phyloP scores from a whole-genome alignment of 192 early-diverging fungal genomes.

The Rhizophagus clarus region DNA sequence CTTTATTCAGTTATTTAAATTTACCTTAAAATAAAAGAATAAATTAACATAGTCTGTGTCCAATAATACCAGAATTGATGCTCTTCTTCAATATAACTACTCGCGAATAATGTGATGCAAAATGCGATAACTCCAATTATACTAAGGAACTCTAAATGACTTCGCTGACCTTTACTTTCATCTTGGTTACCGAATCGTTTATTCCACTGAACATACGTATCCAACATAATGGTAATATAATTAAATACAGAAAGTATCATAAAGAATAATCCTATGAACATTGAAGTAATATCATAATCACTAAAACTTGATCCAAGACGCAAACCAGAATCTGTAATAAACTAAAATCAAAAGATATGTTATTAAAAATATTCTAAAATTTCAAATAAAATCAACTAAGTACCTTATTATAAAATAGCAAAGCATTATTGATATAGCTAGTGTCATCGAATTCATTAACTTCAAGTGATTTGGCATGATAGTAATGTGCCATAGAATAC shows the following conservation, averaged over 20 bases:
- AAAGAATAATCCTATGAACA: constrained; percentile 40
- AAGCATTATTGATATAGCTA: background rate
- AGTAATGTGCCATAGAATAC: constrained; percentile 34
- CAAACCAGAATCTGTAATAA: background rate
- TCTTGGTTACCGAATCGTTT: constrained; percentile 25
- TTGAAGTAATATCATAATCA: constrained; percentile 27
- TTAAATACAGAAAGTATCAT: constrained; percentile 39
- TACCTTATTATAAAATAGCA: constrained; percentile 18
- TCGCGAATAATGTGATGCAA: constrained; percentile 13
- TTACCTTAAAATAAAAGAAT: constrained; percentile 47
- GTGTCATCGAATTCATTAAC: background rate
- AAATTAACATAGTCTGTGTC: constrained; percentile 60
- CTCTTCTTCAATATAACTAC: constrained; percentile 4
- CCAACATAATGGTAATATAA: background rate
- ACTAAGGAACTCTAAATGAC: constrained; percentile 33
- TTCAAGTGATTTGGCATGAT: constrained; percentile 35
- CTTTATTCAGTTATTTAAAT: background rate
- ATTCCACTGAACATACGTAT: background rate
- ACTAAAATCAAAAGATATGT: too few relatives aligned
- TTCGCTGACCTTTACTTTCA: constrained; percentile 25
- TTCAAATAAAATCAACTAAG: too few relatives aligned
- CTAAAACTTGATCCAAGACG: background rate
- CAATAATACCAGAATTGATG: constrained; percentile 34
- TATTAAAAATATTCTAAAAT: too few relatives aligned
- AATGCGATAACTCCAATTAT: constrained; percentile 68